Base-by-base conservation (phyloP, 352 stramenopile species). In the Phytophthora quininea region DNA sequence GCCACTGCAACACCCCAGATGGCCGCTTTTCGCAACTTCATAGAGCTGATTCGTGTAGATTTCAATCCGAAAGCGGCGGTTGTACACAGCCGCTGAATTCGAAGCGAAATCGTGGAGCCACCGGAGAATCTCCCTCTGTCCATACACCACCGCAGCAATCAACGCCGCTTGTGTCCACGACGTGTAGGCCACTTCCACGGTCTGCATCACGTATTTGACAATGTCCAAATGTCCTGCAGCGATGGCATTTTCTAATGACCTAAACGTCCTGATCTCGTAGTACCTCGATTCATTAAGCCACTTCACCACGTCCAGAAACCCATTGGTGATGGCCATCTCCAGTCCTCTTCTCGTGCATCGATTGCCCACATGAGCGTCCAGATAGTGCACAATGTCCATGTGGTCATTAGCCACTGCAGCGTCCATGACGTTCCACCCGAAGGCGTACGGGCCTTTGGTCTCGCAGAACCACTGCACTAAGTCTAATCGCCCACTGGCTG, bases 401-500 rank as follows among this genome's bases (percentile, higher is more conserved):
- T 72, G 74, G 54, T 78, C 72, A 9, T 82, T 50, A 2, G 73
- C 73, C n/a, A 77, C 58, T 11, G 76, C 76, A 9, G 76, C 71
- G 55, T 81, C 76, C 76, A 85, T 80, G 10, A 72, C 76, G 47
- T 62, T 76, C 53, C 73, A 82, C 9, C 76, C 76, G 32, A 80
- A 76, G 10, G 74, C 67, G 51, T 77, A 80, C 3, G 62, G 71
- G 9, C 73, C 77, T 38, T 79, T 79, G 57, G 74, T 64, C 15
- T 81, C 66, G 59, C 70, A 76, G 54, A 76, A 71, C 73, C 73
- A 84, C 49, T 73, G 50, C 24, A 84, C 66, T 1, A 81, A 31
- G 11, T 82, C 76, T 49, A 84, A 10, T 33, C 67, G 57, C 1
- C 72, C 75, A 38, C 65, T 62, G 3, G 72, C 72, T 2, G 74